Evolutionary conservation across 2,329 filamentous ascomycete species (phyloP), one percentile per base, ranked within the genome.

Genomic region (Cercospora nicotianae): DNA sequence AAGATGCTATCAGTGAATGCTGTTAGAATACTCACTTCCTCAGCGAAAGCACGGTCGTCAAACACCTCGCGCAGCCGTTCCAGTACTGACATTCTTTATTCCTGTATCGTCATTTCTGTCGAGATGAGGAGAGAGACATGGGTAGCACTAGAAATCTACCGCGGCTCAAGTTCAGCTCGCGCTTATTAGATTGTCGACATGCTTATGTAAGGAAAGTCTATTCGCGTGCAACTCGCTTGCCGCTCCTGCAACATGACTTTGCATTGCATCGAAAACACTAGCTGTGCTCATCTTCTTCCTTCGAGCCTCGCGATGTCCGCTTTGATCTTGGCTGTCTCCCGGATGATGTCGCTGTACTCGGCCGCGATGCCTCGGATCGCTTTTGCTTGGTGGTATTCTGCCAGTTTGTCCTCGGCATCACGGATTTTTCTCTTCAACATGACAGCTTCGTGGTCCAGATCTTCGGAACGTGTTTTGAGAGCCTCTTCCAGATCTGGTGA

Each of bases 301-400:
- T 76, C 72, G 20, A 80, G 72, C 68, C 75, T 75, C 62, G 63
- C 71, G 39, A 78, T 79, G 64, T 82, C 81, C 7, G 57, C 69
- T 36, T 73, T 72, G 12, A 82, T 67, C 60, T 67, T 75, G 58
- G 69, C 69, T 13, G 57, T 72, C 69, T 76, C 75, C 53, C 31
- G 57, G 62, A 72, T 13, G 26, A 77, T 72, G 59, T 77, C 73
- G 36, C 69, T 76, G 72, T 81, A 83, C 72, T 81, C 72, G 69
- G 64, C 73, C 62, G 79, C 81, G 67, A 83, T 74, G 65, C 81
- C 80, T 60, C 74, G 66, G 74, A 82, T 76, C 12, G 76, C 79
- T 59, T 75, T 77, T 64, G 75, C 76, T 6, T 76, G 77, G 18
- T 74, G 75, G 70, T 81, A 83, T 58, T 79, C 69, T 53, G 75